Conservation (phyloP, 495 filamentous ascomycete genomes). For the Cudoniella acicularis region DNA sequence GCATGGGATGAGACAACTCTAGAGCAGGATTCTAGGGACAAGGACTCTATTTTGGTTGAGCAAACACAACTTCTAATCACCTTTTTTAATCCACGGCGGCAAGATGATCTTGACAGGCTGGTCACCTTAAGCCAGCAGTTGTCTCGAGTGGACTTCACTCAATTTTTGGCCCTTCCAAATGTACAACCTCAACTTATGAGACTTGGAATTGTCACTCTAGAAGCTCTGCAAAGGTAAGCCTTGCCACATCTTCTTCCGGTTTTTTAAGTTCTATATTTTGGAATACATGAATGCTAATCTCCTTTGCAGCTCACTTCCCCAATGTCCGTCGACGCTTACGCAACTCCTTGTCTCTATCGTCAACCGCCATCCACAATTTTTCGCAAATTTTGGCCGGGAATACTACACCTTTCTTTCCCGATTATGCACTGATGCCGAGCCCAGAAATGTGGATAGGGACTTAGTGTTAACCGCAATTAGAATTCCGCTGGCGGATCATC, state of each 20-base stretch:
- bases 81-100: constrained; percentile 25
- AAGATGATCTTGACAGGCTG: constrained; percentile 22
- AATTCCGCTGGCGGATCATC: constrained; percentile 5
- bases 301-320: constrained; percentile 18
- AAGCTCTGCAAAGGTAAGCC: constrained; percentile 35
- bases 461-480: constrained; percentile 16
- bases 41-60: constrained; percentile 23
- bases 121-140: constrained; percentile 15
- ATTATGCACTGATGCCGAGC: constrained; percentile 2
- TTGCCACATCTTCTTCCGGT: constrained; percentile 18
- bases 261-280: too few species aligned
- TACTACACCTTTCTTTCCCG: constrained; percentile 24
- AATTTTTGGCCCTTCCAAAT: constrained; percentile 12
- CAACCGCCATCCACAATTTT: constrained; percentile 3
- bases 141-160: constrained; percentile 2
- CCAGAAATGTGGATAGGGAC: constrained; percentile 10
- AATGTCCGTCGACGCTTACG: constrained; percentile 8
- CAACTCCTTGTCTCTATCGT: constrained; percentile 19
- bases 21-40: constrained; percentile 4
- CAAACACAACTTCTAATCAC: constrained; percentile 28
- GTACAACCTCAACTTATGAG: constrained; percentile 32
- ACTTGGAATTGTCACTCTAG: constrained; percentile 42
- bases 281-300: neutral
- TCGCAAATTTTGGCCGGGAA: constrained; percentile 8
- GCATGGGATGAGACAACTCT: constrained; percentile 58